These are phyloP conservation scores for Dictyostelium brefeldianum DNA, from an alignment of 78 protist species.

Conservation along the genomic window DNA sequence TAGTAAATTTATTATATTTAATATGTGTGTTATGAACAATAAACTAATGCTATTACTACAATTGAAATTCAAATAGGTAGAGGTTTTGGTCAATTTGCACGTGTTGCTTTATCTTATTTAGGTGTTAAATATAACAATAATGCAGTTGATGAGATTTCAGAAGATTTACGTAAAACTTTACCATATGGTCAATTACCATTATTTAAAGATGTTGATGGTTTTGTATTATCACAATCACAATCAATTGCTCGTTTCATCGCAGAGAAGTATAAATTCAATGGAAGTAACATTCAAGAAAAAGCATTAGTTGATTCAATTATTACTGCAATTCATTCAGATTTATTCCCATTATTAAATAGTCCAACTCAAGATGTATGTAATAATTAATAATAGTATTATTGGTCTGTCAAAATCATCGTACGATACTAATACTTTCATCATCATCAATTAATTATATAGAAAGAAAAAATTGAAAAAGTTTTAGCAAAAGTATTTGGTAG, in stretches of 20 bases:
- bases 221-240: neutral
- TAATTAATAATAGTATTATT: too few relatives aligned
- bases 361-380: neutral
- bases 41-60: neutral
- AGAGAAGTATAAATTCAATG: conserved; percentile 6
- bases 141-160: conserved; percentile 11
- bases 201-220: conserved; percentile 25
- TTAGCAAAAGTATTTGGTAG: neutral
- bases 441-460: neutral
- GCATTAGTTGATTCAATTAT: neutral
- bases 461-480: neutral
- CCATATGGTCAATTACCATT: conserved; percentile 54
- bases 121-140: conserved; percentile 12
- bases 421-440: neutral
- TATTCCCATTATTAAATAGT: neutral
- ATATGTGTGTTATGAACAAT: neutral
- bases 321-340: neutral
- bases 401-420: too few relatives aligned
- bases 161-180: neutral
- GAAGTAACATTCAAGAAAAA: conserved; percentile 1
- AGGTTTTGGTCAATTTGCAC: conserved; percentile 29
- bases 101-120: conserved; percentile 16
- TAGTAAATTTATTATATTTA: neutral
- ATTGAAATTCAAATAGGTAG: too few relatives aligned
- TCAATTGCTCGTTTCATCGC: conserved; percentile 34